phyloP scores from a whole-genome alignment of 2,329 filamentous ascomycete genomes.

The Emergomyces pasteurianus region DNA sequence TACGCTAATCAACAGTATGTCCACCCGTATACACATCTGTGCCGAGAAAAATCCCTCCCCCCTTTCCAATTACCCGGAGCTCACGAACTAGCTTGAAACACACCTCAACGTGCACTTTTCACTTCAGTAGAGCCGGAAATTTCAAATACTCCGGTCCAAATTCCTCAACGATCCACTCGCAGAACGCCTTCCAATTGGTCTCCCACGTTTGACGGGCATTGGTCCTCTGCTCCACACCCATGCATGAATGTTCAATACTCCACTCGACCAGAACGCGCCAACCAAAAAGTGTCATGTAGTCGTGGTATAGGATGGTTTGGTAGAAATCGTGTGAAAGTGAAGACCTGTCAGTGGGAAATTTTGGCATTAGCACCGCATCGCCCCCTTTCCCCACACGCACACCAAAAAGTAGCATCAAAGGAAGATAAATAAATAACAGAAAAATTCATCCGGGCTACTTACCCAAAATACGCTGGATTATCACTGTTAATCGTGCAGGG shows the following conservation, averaged over 20 bases:
- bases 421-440: neutral
- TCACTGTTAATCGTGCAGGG: conserved; percentile 5
- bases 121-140: neutral
- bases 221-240: neutral
- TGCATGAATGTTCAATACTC: conserved; percentile 6
- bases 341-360: neutral
- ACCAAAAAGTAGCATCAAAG: too few species aligned
- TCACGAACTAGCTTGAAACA: neutral
- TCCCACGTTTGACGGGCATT: conserved; percentile 58
- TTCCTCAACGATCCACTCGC: conserved; percentile 74
- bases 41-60: neutral
- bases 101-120: neutral
- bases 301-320: neutral
- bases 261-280: conserved; percentile 2
- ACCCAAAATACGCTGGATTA: conserved; percentile 5
- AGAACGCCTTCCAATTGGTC: conserved; percentile 76
- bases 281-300: conserved; percentile 1
- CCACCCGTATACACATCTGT: neutral
- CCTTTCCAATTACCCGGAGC: neutral
- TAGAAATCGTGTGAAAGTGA: conserved; percentile 4
- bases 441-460: neutral
- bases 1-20: neutral
- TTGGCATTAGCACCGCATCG: neutral
- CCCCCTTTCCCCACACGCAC: neutral
- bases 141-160: conserved; percentile 34